A percentile compares a stretch with the other conserved stretches of the same genome.
Conservation (phyloP, 331 rosid species). For the Quercus phellos region DNA sequence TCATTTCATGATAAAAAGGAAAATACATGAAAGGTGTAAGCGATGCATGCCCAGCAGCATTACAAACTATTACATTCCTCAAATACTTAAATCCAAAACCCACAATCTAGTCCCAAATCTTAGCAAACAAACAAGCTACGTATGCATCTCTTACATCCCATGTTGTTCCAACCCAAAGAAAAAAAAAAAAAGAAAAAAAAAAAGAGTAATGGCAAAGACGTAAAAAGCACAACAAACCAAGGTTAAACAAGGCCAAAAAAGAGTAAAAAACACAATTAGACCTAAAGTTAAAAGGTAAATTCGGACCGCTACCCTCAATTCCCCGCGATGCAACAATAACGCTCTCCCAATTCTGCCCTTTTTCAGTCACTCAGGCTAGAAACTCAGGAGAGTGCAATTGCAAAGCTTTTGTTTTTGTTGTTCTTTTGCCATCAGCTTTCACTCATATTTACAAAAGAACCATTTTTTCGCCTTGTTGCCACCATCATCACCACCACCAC, state of each 20-base stretch:
- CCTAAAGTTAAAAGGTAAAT: conserved; percentile 34
- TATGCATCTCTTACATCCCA: conserved; percentile 99
- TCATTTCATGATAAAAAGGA: conserved; percentile 31
- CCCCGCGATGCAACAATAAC: conserved; percentile 95
- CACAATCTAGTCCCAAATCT: conserved; percentile 20
- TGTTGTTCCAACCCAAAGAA: conserved; percentile 26
- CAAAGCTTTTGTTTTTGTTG: conserved; percentile 47
- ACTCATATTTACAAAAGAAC: conserved; percentile 21
- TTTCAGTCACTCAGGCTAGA: conserved; percentile 29
- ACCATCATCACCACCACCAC: background rate
- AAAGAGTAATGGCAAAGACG: conserved; percentile 8
- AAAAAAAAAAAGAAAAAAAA: background rate
- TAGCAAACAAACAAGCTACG: conserved; percentile 38
- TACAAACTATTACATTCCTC: background rate
- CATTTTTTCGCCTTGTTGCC: conserved; percentile 17
- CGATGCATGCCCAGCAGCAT: conserved; percentile 90
- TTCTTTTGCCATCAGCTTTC: conserved; percentile 19
- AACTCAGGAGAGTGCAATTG: conserved; percentile 80
- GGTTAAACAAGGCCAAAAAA: conserved; percentile 23
- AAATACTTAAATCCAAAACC: background rate
- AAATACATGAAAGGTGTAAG: conserved; percentile 85
- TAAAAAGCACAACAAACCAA: conserved; percentile 16
- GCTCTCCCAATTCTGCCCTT: conserved; percentile 70
- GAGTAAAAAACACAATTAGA: conserved; percentile 22
- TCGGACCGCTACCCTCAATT: conserved; percentile 99